These are phyloP conservation scores for Fusarium longipes DNA, from an alignment of 2,329 filamentous ascomycete genomes.

Conservation along the genomic window DNA sequence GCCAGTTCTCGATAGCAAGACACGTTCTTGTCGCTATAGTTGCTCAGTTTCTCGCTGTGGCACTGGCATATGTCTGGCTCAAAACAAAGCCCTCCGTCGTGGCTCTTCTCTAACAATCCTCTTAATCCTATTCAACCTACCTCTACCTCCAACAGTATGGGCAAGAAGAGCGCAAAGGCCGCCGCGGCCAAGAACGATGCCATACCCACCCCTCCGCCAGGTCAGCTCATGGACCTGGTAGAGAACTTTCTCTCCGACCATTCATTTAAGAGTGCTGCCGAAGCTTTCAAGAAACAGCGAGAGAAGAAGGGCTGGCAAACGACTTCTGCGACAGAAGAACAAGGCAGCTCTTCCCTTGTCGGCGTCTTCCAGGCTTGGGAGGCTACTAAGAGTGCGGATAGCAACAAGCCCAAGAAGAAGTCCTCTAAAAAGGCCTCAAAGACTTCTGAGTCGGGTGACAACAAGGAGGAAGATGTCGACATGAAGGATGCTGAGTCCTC, in stretches of 20 bases:
- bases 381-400: slow-evolving; percentile 38
- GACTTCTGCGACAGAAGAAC: slow-evolving; percentile 26
- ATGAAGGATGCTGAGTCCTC: slow-evolving; percentile 60
- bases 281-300: slow-evolving; percentile 72
- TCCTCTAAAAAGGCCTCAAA: slow-evolving; percentile 29
- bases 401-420: slow-evolving; percentile 41
- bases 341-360: slow-evolving; percentile 56
- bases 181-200: slow-evolving; percentile 36
- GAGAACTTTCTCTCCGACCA: slow-evolving; percentile 74
- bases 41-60: slow-evolving; percentile 1
- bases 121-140: slow-evolving; percentile 36
- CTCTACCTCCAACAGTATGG: slow-evolving; percentile 48
- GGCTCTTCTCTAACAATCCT: slow-evolving; percentile 59
- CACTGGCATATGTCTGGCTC: slow-evolving; percentile 50
- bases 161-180: slow-evolving; percentile 46
- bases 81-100: slow-evolving; percentile 52
- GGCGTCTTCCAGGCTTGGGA: slow-evolving; percentile 65
- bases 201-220: slow-evolving; percentile 56
- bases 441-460: slow-evolving; percentile 40
- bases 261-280: slow-evolving; percentile 70
- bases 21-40: slow-evolving; percentile 17
- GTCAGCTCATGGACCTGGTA: slow-evolving; percentile 74
- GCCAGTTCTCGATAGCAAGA: background rate
- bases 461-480: slow-evolving; percentile 55
- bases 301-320: slow-evolving; percentile 62